Percentiles rank a stretch among this genome's conserved stretches.
phyloP scores from a whole-genome alignment of 176 grass and related monocot species.

The Eragrostis nindensis region DNA sequence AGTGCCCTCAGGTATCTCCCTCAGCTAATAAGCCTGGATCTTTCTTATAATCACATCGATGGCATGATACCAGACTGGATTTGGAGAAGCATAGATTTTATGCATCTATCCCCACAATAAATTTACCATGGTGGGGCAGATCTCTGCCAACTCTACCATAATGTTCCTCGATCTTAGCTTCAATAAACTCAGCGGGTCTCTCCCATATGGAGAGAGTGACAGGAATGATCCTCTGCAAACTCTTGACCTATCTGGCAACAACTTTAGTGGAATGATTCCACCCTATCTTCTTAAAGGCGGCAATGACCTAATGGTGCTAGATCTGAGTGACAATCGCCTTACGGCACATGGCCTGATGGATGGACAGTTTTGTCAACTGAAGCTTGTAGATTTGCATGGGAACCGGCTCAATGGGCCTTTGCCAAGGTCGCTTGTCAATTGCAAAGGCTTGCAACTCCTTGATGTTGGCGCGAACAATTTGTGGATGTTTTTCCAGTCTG shows the following conservation, averaged over 20 bases:
- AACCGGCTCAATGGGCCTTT: slow-evolving; percentile 23
- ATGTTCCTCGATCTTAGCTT: background rate
- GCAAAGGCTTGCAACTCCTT: background rate
- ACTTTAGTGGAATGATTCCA: slow-evolving; percentile 17
- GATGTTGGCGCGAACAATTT: slow-evolving; percentile 15
- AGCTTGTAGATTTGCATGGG: no score
- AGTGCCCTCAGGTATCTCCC: slow-evolving; percentile 37
- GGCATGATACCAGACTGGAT: slow-evolving; percentile 51
- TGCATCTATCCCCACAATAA: slow-evolving; percentile 48
- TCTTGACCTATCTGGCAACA: slow-evolving; percentile 28
- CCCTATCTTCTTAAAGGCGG: background rate
- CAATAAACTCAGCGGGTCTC: slow-evolving; percentile 18
- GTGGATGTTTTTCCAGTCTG: slow-evolving; percentile 21
- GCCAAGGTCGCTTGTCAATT: slow-evolving; percentile 27
- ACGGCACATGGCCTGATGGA: slow-evolving; percentile 7
- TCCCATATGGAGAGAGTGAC: slow-evolving; percentile 10
- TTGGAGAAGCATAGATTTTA: slow-evolving; percentile 20
- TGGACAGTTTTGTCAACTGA: no score
- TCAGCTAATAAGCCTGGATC: slow-evolving; percentile 30
- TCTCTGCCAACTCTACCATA: background rate
- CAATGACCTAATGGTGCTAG: background rate
- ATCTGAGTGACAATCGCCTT: slow-evolving; percentile 26
- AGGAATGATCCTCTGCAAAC: rapidly evolving
- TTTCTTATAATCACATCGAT: slow-evolving; percentile 57
- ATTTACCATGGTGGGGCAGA: slow-evolving; percentile 36